phyloP scores from a whole-genome alignment of 1,284 basidiomycete genomes.

The Sanguinoderma infundibulare region DNA sequence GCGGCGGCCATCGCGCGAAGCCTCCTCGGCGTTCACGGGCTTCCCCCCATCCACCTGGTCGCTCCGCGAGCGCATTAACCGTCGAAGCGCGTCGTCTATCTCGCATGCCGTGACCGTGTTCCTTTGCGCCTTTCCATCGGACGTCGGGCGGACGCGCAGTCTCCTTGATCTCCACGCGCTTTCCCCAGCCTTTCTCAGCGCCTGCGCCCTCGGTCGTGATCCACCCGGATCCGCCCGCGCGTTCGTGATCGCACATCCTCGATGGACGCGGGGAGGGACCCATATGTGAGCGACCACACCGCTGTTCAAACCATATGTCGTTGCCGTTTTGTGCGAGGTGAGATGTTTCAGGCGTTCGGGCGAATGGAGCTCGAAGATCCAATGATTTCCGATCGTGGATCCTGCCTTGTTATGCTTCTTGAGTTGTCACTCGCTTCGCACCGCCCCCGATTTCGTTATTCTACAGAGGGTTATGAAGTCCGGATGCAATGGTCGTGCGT shows the following conservation, averaged over 20 bases:
- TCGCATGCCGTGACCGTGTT: background rate
- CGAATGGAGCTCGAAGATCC: slow-evolving; percentile 8
- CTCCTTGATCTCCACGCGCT: slow-evolving; percentile 6
- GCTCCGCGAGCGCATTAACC: slow-evolving; percentile 3
- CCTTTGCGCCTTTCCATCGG: background rate
- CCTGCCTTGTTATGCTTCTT: slow-evolving; percentile 9
- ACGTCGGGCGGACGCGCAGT: background rate
- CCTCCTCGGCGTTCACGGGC: slow-evolving; percentile 12
- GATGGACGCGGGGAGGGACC: background rate
- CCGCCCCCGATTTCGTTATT: background rate
- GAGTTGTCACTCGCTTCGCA: slow-evolving; percentile 5
- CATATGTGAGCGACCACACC: slow-evolving; percentile 6
- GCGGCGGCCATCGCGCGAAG: background rate
- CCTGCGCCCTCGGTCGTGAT: slow-evolving; percentile 8
- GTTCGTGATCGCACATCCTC: background rate
- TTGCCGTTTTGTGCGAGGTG: background rate
- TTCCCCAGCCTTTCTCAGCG: slow-evolving; percentile 3
- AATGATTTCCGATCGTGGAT: slow-evolving; percentile 23
- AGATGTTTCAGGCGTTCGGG: background rate
- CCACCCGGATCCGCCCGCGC: background rate
- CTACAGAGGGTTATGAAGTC: background rate
- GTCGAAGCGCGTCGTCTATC: background rate
- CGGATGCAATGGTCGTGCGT: background rate
- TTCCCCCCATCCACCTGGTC: background rate
- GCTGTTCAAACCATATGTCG: slow-evolving; percentile 1